Percentiles rank a stretch among this genome's conserved stretches.
phyloP scores from a whole-genome alignment of 2,329 filamentous ascomycete species.

The Oidium heveae region DNA sequence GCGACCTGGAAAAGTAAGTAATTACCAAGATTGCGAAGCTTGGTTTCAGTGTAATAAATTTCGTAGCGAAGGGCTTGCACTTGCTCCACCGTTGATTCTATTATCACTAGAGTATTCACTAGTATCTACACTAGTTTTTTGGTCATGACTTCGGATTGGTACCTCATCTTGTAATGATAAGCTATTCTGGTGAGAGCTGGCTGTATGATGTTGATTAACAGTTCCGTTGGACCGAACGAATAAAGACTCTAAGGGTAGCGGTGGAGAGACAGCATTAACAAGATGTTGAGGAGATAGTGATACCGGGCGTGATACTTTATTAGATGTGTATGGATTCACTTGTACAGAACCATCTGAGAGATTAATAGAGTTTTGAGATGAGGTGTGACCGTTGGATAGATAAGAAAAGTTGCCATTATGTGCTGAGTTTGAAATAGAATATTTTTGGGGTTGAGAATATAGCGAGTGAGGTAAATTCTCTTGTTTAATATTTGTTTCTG shows the following conservation, averaged over 20 bases:
- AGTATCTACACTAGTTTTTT: constrained; percentile 11
- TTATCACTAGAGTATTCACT: constrained; percentile 16
- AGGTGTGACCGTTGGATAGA: constrained; percentile 19
- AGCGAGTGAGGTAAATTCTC: constrained; percentile 5
- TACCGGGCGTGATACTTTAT: constrained; percentile 12
- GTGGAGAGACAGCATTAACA: constrained; percentile 15
- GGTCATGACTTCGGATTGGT: constrained; percentile 11
- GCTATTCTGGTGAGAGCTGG: constrained; percentile 9
- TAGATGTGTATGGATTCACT: constrained; percentile 10
- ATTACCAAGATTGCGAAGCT: background rate
- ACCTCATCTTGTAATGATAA: constrained; percentile 5
- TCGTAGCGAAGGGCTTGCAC: constrained; percentile 49
- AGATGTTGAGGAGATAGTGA: constrained; percentile 14
- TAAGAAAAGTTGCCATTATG: constrained; percentile 18
- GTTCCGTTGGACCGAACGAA: constrained; percentile 21
- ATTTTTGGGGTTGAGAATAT: constrained; percentile 7
- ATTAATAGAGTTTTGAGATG: constrained; percentile 8
- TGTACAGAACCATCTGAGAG: constrained; percentile 8
- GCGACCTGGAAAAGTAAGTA: background rate
- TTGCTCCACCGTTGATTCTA: constrained; percentile 36
- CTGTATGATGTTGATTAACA: constrained; percentile 20
- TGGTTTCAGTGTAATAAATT: constrained; percentile 40
- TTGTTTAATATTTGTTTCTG: constrained; percentile 11
- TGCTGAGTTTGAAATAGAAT: constrained; percentile 15
- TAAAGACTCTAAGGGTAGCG: constrained; percentile 20